Percentiles rank a stretch among this genome's conserved stretches.
Conservation (phyloP, 805 yeast species). For the Nakazawaea ambrosiae region DNA sequence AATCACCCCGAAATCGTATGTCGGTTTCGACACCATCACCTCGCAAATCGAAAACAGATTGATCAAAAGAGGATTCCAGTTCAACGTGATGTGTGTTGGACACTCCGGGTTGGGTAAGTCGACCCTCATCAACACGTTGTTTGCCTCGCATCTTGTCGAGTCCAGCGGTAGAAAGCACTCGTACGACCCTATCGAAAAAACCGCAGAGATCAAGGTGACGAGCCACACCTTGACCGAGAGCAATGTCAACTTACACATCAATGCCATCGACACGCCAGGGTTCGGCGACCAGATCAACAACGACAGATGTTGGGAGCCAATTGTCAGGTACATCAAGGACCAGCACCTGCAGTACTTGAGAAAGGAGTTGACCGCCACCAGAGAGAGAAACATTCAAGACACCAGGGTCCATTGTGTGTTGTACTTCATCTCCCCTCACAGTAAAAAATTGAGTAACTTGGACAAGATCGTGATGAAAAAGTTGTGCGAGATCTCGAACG, state of each 20-base stretch:
- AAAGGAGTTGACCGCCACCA: conserved; percentile 89
- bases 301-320: conserved; percentile 95
- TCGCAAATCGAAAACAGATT: conserved; percentile 90
- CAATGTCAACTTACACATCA: conserved; percentile 77
- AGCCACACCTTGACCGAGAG: conserved; percentile 74
- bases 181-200: conserved; percentile 71
- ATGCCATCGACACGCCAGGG: conserved; percentile 95
- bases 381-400: conserved; percentile 77
- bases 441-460: conserved; percentile 74
- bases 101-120: conserved; percentile 92
- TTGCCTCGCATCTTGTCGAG: conserved; percentile 71
- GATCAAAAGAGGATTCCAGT: conserved; percentile 87
- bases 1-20: conserved; percentile 62
- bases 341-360: conserved; percentile 88
- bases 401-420: conserved; percentile 91
- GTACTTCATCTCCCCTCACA: conserved; percentile 86
- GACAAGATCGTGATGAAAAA: conserved; percentile 80
- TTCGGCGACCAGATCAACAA: conserved; percentile 96
- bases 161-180: conserved; percentile 66
- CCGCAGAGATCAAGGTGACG: conserved; percentile 75
- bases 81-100: conserved; percentile 92
- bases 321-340: conserved; percentile 88
- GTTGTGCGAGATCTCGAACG: conserved; percentile 84
- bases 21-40: conserved; percentile 96
- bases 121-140: conserved; percentile 84